These are phyloP conservation scores for Pyrus bretschneideri DNA, from an alignment of 306 rosid genomes.

Conservation along the genomic window DNA sequence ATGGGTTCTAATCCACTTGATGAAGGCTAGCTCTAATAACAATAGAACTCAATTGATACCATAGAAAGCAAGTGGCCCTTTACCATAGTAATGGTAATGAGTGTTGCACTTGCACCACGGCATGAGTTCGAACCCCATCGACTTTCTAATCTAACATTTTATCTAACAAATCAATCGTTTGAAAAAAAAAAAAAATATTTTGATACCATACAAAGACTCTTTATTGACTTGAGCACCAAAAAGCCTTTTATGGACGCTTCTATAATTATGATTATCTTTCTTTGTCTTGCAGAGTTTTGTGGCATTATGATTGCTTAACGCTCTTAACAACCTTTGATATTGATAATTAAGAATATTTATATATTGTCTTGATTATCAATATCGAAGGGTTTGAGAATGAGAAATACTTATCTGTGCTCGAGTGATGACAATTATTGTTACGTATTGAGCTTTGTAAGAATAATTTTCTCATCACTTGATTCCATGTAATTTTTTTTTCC, in stretches of 20 bases:
- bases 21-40: neutral
- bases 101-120: no score
- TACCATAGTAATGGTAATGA: no score
- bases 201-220: no score
- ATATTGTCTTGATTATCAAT: no score
- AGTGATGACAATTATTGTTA: no score
- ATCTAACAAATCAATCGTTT: no score
- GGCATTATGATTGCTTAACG: neutral
- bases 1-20: neutral
- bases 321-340: neutral
- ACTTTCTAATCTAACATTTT: no score
- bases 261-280: neutral
- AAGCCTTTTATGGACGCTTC: neutral
- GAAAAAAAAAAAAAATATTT: no score
- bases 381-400: neutral
- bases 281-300: neutral
- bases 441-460: neutral
- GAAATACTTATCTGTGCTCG: no score
- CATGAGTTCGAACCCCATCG: no score
- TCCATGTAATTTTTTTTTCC: neutral
- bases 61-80: neutral
- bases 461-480: neutral
- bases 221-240: neutral
- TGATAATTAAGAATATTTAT: neutral
- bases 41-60: neutral